A percentile compares a stretch with the other conserved stretches of the same genome.
Evolutionary conservation across 2,329 filamentous ascomycete genomes (phyloP).

Genomic region (Purpureocillium lavendulum): DNA sequence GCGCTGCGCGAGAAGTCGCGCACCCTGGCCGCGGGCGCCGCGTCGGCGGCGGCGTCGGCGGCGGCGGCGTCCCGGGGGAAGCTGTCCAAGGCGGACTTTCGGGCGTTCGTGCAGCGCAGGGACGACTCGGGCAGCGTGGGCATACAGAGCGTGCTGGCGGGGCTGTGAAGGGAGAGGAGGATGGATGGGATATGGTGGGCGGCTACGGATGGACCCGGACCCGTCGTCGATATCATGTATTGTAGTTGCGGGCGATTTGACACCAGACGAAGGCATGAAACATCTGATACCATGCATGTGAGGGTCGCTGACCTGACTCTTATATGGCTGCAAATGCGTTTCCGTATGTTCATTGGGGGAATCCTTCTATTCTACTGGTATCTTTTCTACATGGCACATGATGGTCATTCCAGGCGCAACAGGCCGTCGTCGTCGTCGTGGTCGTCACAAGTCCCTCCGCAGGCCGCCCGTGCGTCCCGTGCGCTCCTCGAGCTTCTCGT

Average conservation of each 20-base stretch:
- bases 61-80: constrained; percentile 39
- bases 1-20: constrained; percentile 64
- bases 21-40: constrained; percentile 28
- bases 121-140: constrained; percentile 77
- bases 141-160: constrained; percentile 73
- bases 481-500: constrained; percentile 35
- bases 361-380: too few relatives aligned
- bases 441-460: constrained; percentile 22
- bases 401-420: too few relatives aligned
- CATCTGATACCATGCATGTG: constrained; percentile 3
- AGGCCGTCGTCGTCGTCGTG: not conserved
- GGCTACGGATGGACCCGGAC: too few relatives aligned
- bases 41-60: constrained; percentile 20
- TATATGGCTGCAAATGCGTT: too few relatives aligned
- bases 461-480: constrained; percentile 21
- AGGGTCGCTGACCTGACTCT: too few relatives aligned
- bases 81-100: constrained; percentile 61
- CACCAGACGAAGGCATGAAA: not conserved
- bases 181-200: too few relatives aligned
- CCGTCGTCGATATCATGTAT: too few relatives aligned
- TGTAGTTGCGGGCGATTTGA: not conserved
- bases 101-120: constrained; percentile 74
- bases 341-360: too few relatives aligned
- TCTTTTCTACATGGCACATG: too few relatives aligned
- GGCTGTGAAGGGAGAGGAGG: constrained; percentile 30